Evolutionary conservation across 306 rosid genomes (phyloP), one percentile per base, ranked within the genome.

Genomic region (Myrica gale): DNA sequence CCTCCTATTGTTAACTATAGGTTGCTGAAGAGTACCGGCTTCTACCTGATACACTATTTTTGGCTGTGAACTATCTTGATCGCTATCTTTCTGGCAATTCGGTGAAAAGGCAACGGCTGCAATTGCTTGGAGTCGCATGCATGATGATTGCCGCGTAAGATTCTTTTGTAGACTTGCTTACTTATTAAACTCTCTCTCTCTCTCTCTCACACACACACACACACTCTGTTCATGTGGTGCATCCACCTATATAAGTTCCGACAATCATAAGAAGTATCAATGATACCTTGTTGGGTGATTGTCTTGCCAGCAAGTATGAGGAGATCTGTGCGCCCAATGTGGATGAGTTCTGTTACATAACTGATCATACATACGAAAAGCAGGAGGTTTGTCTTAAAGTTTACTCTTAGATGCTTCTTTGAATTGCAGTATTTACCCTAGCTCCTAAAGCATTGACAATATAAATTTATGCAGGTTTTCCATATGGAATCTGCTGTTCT

Each of bases 71-170:
- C 82, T 95, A 92, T 89, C 86, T 92, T 19, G 99, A 95, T 74
- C 76, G 97, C 63, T 95, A 89, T 85, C 99, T 95, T 21, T 90
- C 97, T 5, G 99, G 99, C 68, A 90, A 95, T 76, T 72, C 76
- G n/a, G 87, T 95, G 97, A 90, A 88, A 54, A 84, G 99, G 71
- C 97, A 95, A 81, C 88, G 79, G 42, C 68, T 95, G 61, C 99
- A 95, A 80, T 84, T 92, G 86, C 97, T 95, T 26, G 99, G 99
- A 51, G 96, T 95, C 67, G 93, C 97, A 68, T 95, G 93, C 81
- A 95, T 95, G 99, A 95, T 95, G 99, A 90, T 95, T 88, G 97
- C 99, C 72, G 90, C 97, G 99, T 95, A 92, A 90, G 99, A 62
- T 70, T 65, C 15, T 65, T 39, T 41, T 16, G 12, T 65, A 42